These are phyloP conservation scores for Saccharomyces uvarum DNA, from an alignment of 1,139 yeast genomes.

Conservation along the genomic window DNA sequence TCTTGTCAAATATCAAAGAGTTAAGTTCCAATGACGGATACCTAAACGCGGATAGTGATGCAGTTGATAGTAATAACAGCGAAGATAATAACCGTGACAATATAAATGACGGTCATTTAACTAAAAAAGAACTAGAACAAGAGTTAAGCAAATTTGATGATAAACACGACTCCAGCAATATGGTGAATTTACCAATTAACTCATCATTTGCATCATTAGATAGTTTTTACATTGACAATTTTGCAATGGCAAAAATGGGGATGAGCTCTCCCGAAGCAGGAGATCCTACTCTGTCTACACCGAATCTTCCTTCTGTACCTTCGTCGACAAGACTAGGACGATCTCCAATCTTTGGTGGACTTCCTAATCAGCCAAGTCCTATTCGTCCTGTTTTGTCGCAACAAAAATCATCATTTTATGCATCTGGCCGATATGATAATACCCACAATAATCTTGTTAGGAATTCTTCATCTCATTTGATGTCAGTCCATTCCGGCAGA, in stretches of 20 bases:
- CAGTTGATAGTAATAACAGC: background rate
- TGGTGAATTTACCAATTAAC: slow-evolving; percentile 53
- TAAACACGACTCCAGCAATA: slow-evolving; percentile 15
- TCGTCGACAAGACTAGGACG: background rate
- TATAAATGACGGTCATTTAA: slow-evolving; percentile 50
- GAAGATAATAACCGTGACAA: slow-evolving; percentile 22
- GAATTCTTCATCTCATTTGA: slow-evolving; percentile 4
- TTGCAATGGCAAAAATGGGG: slow-evolving; percentile 28
- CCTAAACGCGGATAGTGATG: slow-evolving; percentile 1
- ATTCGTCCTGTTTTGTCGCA: background rate
- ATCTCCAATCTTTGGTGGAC: background rate
- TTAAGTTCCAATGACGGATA: background rate
- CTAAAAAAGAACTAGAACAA: slow-evolving; percentile 6
- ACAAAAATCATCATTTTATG: background rate
- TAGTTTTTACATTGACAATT: slow-evolving; percentile 56
- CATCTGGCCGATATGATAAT: background rate
- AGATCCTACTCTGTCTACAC: slow-evolving; percentile 3
- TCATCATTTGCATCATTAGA: slow-evolving; percentile 75
- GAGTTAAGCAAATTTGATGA: slow-evolving; percentile 32
- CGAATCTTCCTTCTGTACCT: background rate
- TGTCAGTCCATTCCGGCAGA: slow-evolving; percentile 2
- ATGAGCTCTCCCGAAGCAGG: slow-evolving; percentile 2
- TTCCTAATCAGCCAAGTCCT: background rate
- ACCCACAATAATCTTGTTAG: slow-evolving; percentile 2
- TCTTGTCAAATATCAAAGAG: slow-evolving; percentile 10